Conservation (phyloP, 2,329 filamentous ascomycete species). For the Neofusicoccum cordaticola region DNA sequence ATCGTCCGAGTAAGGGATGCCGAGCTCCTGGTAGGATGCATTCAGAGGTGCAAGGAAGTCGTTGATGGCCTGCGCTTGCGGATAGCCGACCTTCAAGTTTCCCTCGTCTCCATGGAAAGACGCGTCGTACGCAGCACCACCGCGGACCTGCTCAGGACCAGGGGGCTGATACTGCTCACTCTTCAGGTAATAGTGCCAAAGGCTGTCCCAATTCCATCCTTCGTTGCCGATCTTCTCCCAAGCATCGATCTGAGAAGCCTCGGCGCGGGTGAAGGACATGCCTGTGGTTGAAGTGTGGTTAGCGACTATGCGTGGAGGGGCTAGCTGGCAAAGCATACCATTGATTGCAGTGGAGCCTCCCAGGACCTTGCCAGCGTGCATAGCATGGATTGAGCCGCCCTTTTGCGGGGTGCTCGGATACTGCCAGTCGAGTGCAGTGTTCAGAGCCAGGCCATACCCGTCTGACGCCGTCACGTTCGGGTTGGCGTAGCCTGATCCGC, state of each 20-base stretch:
- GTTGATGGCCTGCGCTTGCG: slow-evolving; percentile 14
- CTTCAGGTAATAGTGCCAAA: slow-evolving; percentile 37
- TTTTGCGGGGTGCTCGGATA: slow-evolving; percentile 28
- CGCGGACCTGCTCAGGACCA: slow-evolving; percentile 23
- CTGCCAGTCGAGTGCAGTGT: slow-evolving; percentile 39
- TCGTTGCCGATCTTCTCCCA: slow-evolving; percentile 40
- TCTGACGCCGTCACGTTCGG: slow-evolving; percentile 28
- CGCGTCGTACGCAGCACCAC: slow-evolving; percentile 26
- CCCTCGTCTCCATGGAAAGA: slow-evolving; percentile 25
- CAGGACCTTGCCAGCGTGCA: slow-evolving; percentile 41
- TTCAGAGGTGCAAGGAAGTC: slow-evolving; percentile 5
- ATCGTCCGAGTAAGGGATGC: slow-evolving; percentile 25
- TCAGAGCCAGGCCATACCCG: slow-evolving; percentile 24
- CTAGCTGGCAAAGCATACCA: slow-evolving; percentile 21
- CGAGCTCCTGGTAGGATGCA: slow-evolving; percentile 26
- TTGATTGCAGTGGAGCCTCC: slow-evolving; percentile 46
- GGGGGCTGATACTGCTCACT: slow-evolving; percentile 34
- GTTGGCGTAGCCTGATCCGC: slow-evolving; percentile 28
- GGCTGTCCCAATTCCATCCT: slow-evolving; percentile 35
- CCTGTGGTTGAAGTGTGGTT: slow-evolving; percentile 18
- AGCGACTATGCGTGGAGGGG: neutral
- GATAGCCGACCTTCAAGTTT: slow-evolving; percentile 20
- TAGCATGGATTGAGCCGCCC: slow-evolving; percentile 30
- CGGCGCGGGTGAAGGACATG: slow-evolving; percentile 35
- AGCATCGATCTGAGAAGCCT: slow-evolving; percentile 35